These are phyloP conservation scores for Tolypocladium nubicola DNA, from an alignment of 2,329 filamentous ascomycete genomes.

Conservation along the genomic window DNA sequence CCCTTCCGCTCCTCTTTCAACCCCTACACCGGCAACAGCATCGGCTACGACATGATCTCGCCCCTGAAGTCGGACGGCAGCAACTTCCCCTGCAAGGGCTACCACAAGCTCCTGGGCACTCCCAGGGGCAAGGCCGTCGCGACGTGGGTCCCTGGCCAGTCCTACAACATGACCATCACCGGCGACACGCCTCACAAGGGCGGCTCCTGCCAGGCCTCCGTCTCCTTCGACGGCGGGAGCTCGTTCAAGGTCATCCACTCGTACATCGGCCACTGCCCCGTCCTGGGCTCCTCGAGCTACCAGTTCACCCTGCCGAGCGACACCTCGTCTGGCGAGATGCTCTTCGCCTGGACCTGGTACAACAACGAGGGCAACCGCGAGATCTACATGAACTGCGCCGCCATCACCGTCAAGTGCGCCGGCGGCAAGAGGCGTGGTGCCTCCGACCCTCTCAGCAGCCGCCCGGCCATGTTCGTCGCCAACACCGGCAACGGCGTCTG, in stretches of 20 bases:
- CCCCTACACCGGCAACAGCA: conserved; percentile 29
- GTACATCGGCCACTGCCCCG: conserved; percentile 45
- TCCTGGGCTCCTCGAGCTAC: conserved; percentile 36
- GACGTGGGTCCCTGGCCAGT: conserved; percentile 50
- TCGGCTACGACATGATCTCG: conserved; percentile 63
- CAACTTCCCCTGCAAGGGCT: conserved; percentile 70
- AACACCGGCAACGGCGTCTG: conserved; percentile 53
- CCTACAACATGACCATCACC: conserved; percentile 52
- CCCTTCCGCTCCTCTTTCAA: conserved; percentile 44
- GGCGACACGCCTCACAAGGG: conserved; percentile 57
- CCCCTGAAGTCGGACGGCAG: conserved; percentile 50
- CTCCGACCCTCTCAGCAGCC: conserved; percentile 33
- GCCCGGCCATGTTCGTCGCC: conserved; percentile 61
- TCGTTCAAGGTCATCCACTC: conserved; percentile 59
- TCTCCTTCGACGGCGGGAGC: conserved; percentile 62
- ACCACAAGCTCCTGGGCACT: conserved; percentile 37
- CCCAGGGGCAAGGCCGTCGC: conserved; percentile 41
- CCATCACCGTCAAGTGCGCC: conserved; percentile 46
- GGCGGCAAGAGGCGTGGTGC: conserved; percentile 19
- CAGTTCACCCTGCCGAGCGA: conserved; percentile 57
- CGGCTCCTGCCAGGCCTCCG: conserved; percentile 65
- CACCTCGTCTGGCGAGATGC: conserved; percentile 45
- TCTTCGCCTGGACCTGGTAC: conserved; percentile 72
- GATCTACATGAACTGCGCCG: conserved; percentile 81
- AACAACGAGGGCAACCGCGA: conserved; percentile 69